Percentiles rank a stretch among this genome's conserved stretches.
These are phyloP conservation scores for Ilex aquifolium DNA, from an alignment of 257 asterid genomes.

Conservation along the genomic window DNA sequence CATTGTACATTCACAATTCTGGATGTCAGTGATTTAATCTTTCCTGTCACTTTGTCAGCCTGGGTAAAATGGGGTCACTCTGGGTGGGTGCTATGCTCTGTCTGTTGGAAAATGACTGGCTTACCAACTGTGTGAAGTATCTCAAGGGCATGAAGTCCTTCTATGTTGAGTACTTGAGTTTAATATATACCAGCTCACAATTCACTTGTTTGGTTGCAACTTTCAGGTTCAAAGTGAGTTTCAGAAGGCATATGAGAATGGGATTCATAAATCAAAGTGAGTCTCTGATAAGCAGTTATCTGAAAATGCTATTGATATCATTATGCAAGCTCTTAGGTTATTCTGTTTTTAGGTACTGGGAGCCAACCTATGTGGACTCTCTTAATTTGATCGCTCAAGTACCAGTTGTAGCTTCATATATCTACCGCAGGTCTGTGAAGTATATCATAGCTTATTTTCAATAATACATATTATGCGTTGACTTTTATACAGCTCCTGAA, in stretches of 20 bases:
- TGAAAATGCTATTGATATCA: conserved; percentile 1
- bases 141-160: too few species aligned
- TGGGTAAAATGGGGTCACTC: too few species aligned
- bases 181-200: conserved; percentile 16
- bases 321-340: conserved; percentile 18
- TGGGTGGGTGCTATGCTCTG: too few species aligned
- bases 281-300: conserved; percentile 21
- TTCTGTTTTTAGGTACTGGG: conserved; percentile 70
- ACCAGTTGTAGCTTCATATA: conserved; percentile 81
- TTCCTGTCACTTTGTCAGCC: too few species aligned
- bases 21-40: too few species aligned
- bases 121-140: too few species aligned
- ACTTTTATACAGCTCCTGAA: not conserved
- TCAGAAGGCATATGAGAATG: conserved; percentile 98
- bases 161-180: not conserved
- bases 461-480: not conserved
- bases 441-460: conserved; percentile 1
- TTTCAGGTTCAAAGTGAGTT: conserved; percentile 92
- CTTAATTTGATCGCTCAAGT: conserved; percentile 96
- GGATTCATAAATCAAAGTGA: conserved; percentile 93
- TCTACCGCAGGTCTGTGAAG: conserved; percentile 85
- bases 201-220: conserved; percentile 15
- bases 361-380: conserved; percentile 90
- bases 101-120: too few species aligned
- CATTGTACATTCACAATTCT: too few species aligned